These are phyloP conservation scores for Punica granatum DNA, from an alignment of 345 rosid genomes.

Conservation along the genomic window DNA sequence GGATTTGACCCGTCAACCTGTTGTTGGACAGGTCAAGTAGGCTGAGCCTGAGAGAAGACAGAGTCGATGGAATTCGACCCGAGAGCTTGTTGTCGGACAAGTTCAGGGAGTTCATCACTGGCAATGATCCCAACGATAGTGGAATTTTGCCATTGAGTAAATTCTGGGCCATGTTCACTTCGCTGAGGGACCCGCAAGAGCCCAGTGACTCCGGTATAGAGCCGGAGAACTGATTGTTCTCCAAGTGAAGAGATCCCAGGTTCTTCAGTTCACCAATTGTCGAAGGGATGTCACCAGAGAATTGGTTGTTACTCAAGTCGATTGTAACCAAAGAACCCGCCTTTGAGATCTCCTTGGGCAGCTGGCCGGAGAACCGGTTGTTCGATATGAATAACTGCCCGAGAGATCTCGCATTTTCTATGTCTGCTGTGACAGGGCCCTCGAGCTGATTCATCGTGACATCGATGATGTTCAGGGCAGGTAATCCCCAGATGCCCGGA, in stretches of 20 bases:
- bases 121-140: slow-evolving; percentile 12
- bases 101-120: slow-evolving; percentile 16
- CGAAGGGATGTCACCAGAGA: slow-evolving; percentile 12
- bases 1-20: slow-evolving; percentile 13
- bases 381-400: slow-evolving; percentile 18
- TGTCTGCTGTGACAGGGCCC: slow-evolving; percentile 27
- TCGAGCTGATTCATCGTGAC: slow-evolving; percentile 27
- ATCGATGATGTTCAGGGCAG: slow-evolving; percentile 30
- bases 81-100: slow-evolving; percentile 18
- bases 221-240: slow-evolving; percentile 18
- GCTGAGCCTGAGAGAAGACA: slow-evolving; percentile 18
- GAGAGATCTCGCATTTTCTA: slow-evolving; percentile 34
- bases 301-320: slow-evolving; percentile 16
- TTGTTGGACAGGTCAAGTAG: slow-evolving; percentile 20
- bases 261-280: slow-evolving; percentile 12
- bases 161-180: slow-evolving; percentile 14
- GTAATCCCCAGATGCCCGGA: slow-evolving; percentile 37
- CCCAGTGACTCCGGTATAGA: slow-evolving; percentile 14
- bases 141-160: slow-evolving; percentile 15
- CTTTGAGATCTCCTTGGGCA: slow-evolving; percentile 10
- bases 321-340: slow-evolving; percentile 12
- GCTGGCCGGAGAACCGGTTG: slow-evolving; percentile 18
- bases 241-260: slow-evolving; percentile 13
- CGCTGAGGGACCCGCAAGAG: slow-evolving; percentile 15
- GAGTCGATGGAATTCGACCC: slow-evolving; percentile 13